phyloP scores from a whole-genome alignment of 75 land plant species.

The Cupressus sempervirens region DNA sequence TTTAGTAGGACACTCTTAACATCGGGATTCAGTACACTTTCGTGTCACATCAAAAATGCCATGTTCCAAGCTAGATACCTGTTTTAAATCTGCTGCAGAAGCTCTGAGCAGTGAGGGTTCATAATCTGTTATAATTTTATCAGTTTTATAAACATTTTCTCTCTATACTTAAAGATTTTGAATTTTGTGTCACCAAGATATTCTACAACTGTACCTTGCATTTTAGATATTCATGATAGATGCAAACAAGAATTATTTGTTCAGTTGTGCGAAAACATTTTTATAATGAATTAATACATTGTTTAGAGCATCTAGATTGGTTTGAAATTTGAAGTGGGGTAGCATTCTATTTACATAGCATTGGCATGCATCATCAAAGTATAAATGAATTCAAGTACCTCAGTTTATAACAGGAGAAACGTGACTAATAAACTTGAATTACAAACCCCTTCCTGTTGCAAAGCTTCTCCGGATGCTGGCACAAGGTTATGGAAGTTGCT shows the following conservation, averaged over 20 bases:
- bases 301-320: too few species aligned
- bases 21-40: background rate
- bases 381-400: too few species aligned
- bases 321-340: too few species aligned
- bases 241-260: too few species aligned
- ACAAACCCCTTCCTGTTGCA: background rate
- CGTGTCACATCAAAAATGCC: background rate
- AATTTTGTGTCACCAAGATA: background rate
- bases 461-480: background rate
- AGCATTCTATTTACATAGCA: too few species aligned
- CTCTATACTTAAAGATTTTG: background rate
- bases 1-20: background rate
- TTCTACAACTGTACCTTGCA: background rate
- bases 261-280: too few species aligned
- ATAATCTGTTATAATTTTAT: background rate
- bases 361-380: too few species aligned
- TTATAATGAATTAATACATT: too few species aligned
- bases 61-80: background rate
- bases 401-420: too few species aligned
- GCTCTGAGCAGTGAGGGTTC: background rate
- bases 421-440: too few species aligned
- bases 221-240: too few species aligned
- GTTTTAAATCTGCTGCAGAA: background rate
- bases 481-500: background rate
- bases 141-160: background rate